These are phyloP conservation scores for Bruguiera sexangula DNA, from an alignment of 345 rosid species.

Conservation along the genomic window DNA sequence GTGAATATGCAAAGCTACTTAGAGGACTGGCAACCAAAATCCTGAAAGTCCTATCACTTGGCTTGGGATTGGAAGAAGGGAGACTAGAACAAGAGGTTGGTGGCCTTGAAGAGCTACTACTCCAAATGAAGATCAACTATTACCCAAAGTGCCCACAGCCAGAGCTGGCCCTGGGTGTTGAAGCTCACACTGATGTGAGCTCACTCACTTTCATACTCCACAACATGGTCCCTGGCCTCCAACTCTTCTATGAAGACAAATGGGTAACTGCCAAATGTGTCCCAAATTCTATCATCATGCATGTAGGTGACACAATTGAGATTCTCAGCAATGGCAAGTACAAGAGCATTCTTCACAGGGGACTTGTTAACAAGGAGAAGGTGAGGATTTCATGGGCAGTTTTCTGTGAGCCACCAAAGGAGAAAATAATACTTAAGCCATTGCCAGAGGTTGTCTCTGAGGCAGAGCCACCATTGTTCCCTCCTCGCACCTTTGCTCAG, in stretches of 20 bases:
- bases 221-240: slow-evolving; percentile 91
- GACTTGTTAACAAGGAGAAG: slow-evolving; percentile 89
- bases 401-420: slow-evolving; percentile 94
- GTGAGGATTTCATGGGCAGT: slow-evolving; percentile 97
- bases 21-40: slow-evolving; percentile 62
- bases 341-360: slow-evolving; percentile 93
- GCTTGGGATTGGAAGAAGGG: slow-evolving; percentile 78
- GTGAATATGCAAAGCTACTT: slow-evolving; percentile 76
- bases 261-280: slow-evolving; percentile 80
- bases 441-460: slow-evolving; percentile 59
- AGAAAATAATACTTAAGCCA: slow-evolving; percentile 84
- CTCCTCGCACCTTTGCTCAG: slow-evolving; percentile 90
- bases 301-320: slow-evolving; percentile 80
- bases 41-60: slow-evolving; percentile 54
- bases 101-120: slow-evolving; percentile 76
- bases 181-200: slow-evolving; percentile 77
- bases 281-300: slow-evolving; percentile 82
- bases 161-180: slow-evolving; percentile 81
- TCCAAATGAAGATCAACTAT: slow-evolving; percentile 89
- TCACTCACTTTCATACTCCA: slow-evolving; percentile 84
- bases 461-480: slow-evolving; percentile 68
- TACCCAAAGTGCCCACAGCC: slow-evolving; percentile 94
- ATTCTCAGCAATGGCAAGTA: slow-evolving; percentile 86
- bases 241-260: slow-evolving; percentile 65
- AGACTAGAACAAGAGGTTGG: slow-evolving; percentile 87